Conservation (phyloP, 2,329 filamentous ascomycete genomes). For the Aureobasidium sp. region DNA sequence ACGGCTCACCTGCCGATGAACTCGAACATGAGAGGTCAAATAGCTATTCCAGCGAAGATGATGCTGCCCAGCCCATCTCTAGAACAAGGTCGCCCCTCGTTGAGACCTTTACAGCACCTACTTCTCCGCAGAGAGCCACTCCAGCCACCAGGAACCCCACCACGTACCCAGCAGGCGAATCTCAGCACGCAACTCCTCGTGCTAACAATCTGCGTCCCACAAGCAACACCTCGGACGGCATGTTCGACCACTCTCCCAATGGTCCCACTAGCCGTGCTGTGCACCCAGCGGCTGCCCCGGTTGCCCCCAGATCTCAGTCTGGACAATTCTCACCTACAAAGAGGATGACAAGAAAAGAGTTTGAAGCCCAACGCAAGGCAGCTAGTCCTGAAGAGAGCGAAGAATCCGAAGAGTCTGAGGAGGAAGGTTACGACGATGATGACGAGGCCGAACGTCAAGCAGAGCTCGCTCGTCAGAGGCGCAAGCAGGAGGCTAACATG, state of each 20-base stretch:
- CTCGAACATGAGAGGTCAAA: constrained; percentile 13
- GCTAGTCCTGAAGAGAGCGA: constrained; percentile 36
- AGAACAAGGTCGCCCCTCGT: not conserved
- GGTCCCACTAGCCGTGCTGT: constrained; percentile 27
- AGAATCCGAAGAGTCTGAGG: constrained; percentile 52
- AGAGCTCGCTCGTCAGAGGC: constrained; percentile 66
- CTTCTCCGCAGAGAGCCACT: not conserved
- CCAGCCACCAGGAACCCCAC: constrained; percentile 5
- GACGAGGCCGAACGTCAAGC: constrained; percentile 72
- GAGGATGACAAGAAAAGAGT: constrained; percentile 85
- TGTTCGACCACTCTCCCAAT: constrained; percentile 29
- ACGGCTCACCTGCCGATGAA: constrained; percentile 17
- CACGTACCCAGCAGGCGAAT: constrained; percentile 18
- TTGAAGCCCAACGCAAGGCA: constrained; percentile 48
- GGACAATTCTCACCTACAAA: constrained; percentile 39
- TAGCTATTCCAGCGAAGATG: constrained; percentile 14
- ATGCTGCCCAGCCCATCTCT: not conserved
- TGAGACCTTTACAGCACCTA: not conserved
- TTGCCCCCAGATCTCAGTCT: constrained; percentile 2
- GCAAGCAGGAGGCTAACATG: constrained; percentile 86
- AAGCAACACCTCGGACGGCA: constrained; percentile 17
- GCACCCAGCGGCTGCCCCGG: constrained; percentile 18
- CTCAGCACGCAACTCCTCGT: constrained; percentile 22
- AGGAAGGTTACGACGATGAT: constrained; percentile 58
- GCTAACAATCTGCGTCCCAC: constrained; percentile 17